Evolutionary conservation across 2,329 filamentous ascomycete genomes (phyloP).

Genomic region (Balansia obtecta): DNA sequence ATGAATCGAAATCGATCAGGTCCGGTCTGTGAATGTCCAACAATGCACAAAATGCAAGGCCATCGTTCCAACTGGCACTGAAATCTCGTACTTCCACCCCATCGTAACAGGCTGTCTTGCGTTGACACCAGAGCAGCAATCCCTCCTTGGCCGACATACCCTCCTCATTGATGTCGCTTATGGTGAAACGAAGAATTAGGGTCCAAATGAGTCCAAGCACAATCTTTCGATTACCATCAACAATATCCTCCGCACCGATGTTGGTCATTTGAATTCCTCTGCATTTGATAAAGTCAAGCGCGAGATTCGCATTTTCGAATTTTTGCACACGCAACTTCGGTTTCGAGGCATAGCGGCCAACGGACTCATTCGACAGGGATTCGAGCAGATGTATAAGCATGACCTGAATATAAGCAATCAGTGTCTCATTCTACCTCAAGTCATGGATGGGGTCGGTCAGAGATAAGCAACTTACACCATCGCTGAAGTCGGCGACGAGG

Average conservation of each 20-base stretch:
- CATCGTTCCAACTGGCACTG: conserved; percentile 93
- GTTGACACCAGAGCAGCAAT: conserved; percentile 88
- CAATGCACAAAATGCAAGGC: conserved; percentile 88
- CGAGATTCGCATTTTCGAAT: conserved; percentile 96
- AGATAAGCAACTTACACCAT: conserved; percentile 59
- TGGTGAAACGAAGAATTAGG: conserved; percentile 92
- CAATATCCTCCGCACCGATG: conserved; percentile 94
- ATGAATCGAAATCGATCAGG: conserved; percentile 86
- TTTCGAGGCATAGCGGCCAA: conserved; percentile 92
- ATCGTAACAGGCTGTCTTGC: conserved; percentile 97
- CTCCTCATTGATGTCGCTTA: conserved; percentile 96
- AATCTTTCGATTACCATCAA: conserved; percentile 95
- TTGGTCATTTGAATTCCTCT: conserved; percentile 95
- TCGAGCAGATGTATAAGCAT: conserved; percentile 94
- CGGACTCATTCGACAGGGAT: conserved; percentile 85
- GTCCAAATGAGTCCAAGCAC: conserved; percentile 97
- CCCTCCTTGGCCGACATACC: conserved; percentile 97
- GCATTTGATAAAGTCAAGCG: conserved; percentile 83
- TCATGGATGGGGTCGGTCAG: not conserved
- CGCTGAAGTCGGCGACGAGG: conserved; percentile 78
- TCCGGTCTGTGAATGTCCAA: conserved; percentile 95
- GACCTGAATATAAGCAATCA: conserved; percentile 41
- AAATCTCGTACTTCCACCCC: conserved; percentile 95
- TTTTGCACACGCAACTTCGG: conserved; percentile 92
- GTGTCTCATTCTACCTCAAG: conserved; percentile 7